Percentiles rank a stretch among this genome's conserved stretches.
These are phyloP conservation scores for Wickerhamiella slavikovae DNA, from an alignment of 805 yeast genomes.

Conservation along the genomic window DNA sequence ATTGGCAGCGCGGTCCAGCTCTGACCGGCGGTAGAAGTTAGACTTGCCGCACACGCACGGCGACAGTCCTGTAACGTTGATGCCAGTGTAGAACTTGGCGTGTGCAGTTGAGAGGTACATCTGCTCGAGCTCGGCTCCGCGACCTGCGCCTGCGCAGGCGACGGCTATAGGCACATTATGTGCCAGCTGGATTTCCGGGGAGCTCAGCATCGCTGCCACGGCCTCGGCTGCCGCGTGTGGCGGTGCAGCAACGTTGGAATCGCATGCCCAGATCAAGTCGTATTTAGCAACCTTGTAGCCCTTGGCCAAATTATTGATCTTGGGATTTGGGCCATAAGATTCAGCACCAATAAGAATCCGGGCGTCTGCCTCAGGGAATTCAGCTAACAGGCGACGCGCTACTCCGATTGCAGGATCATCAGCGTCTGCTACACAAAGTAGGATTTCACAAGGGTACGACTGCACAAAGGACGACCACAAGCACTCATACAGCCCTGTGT, in stretches of 20 bases:
- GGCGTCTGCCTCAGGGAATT: conserved; percentile 38
- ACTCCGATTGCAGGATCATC: conserved; percentile 46
- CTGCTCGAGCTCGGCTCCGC: conserved; percentile 61
- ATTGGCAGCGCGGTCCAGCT: conserved; percentile 25
- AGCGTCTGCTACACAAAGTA: conserved; percentile 52
- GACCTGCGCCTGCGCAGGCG: conserved; percentile 13
- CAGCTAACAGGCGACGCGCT: conserved; percentile 27
- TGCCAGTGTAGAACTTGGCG: conserved; percentile 62
- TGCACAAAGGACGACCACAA: conserved; percentile 49
- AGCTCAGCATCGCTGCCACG: conserved; percentile 25
- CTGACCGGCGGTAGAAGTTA: conserved; percentile 50
- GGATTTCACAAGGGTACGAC: conserved; percentile 50
- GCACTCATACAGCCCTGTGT: conserved; percentile 51
- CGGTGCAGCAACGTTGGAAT: conserved; percentile 64
- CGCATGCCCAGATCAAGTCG: conserved; percentile 71
- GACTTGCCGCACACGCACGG: conserved; percentile 89
- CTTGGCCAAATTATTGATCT: conserved; percentile 68
- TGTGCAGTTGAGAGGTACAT: conserved; percentile 72
- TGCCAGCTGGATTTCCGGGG: conserved; percentile 32
- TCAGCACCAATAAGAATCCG: conserved; percentile 32
- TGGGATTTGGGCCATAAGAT: conserved; percentile 66
- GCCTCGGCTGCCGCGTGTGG: conserved; percentile 47
- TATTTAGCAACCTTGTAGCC: conserved; percentile 48
- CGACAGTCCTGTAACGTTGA: conserved; percentile 53
- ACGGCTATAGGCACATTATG: conserved; percentile 50